Base-by-base conservation (phyloP, 345 rosid genomes). In the Lepidium aucheri region DNA sequence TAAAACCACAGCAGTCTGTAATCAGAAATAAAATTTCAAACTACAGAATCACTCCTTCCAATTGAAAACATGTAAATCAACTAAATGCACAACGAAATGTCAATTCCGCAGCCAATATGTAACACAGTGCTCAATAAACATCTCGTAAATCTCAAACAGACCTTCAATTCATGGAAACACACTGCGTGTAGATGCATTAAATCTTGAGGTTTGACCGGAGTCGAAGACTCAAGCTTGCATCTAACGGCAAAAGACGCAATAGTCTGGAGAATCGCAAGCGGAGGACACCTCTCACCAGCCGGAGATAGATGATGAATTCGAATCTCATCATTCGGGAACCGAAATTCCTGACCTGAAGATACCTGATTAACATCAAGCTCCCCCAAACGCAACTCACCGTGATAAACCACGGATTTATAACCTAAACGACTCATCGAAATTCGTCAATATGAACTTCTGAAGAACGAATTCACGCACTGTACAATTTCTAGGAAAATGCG, bases 111-210 rank as follows among this genome's bases (percentile, higher is more conserved):
- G 32, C 32, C 7, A 28, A 28, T 28, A 28, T 5, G 32, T 28
- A 4, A 28, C 11, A 22, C 10, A 30, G n/a, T 12, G 20, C 9
- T 28, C 54, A 61, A 17, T 46, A 60, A 38, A 42, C 51, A 30
- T 34, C 9, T 8, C 6, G 9, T n/a, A 18, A 42, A 42, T 33
- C 34, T 28, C 12, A 61, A 70, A 26, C 24, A 2, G 69, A 90
- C 97, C 97, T 89, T 94, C 69, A 60, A 62, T 77, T 95, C 99
- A 53, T 89, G 64, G 83, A 89, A 95, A 80, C 97, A 91, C 57
- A 84, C 72, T 3, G 96, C 86, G 82, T 95, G 99, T 7, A 95
- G 96, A 55, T 78, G 85, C 83, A 86, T 89, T 76, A 95, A 74
- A 76, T 79, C 78, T 10, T 76, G 70, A 43, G 84, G 87, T 44